Base-by-base conservation (phyloP, 2,329 filamentous ascomycete genomes). In the Colletotrichum sp. region DNA sequence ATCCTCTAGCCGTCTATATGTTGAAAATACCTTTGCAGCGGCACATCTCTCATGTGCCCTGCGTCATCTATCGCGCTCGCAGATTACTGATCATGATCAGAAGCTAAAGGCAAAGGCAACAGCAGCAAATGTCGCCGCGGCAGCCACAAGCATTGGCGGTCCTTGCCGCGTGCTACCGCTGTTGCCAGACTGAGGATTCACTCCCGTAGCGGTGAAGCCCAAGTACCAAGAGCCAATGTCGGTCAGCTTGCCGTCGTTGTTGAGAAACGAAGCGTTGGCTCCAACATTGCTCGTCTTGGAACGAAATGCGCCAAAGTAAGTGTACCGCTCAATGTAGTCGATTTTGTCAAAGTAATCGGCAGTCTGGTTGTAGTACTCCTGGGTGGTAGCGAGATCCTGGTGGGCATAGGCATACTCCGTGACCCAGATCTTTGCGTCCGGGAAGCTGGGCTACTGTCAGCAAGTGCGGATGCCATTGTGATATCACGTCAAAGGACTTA, bases 161-260 rank as follows among this genome's bases (percentile, higher is more conserved):
- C 30, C 48, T 44, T 57, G 65, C 8, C 59, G 28, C 15, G 68
- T 65, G 9, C 64, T 67, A 10, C 63, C 68, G 62, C 75, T 72
- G 26, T 34, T 39, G 26, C 75, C 75, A 24, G 75, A 76, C 64
- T 77, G 55, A 4, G 88, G 87, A 0, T 83, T 79, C 4, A 89
- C 83, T 2, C 88, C 89, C 3, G 88, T 90, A 1, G 85, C 86
- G 15, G 79, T 79, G 9, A 86, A 84, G 2, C 95, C 92, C n/a
- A 97, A 83, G 83, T 96, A 97, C 93, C 93, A 94, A 4, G 90
- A 89, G 1, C 95, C 95, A 78, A 96, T 94, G 79, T 95, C 92
- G 2, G 95, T 96, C 77, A 97, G 85, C 76, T 91, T 81, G 57
- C 95, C 95, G 18, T 91, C 87, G 57, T 90, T 86, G 80, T 92